These are phyloP conservation scores for Vanilla planifolia DNA, from an alignment of 106 monocot species.

Conservation along the genomic window DNA sequence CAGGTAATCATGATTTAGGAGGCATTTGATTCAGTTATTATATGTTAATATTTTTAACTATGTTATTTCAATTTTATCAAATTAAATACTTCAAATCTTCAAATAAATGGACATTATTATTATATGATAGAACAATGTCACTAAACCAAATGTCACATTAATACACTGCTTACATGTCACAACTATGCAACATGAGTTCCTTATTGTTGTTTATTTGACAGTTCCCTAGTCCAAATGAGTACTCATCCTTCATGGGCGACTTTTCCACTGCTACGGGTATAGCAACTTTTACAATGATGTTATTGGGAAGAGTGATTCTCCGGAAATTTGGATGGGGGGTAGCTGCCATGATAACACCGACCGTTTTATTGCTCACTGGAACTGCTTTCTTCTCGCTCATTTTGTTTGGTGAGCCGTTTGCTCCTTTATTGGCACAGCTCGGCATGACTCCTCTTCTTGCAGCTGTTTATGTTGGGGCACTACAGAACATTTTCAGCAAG, in stretches of 20 bases:
- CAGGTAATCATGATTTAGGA: too few species aligned
- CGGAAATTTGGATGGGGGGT: constrained; percentile 97
- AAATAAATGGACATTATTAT: too few species aligned
- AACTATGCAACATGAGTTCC: background rate
- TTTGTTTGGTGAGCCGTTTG: constrained; percentile 72
- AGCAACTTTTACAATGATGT: constrained; percentile 95
- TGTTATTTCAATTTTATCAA: too few species aligned
- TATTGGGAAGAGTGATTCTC: constrained; percentile 85
- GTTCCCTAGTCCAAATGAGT: constrained; percentile 98
- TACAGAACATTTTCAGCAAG: constrained; percentile 95
- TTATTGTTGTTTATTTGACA: constrained; percentile 14
- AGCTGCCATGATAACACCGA: constrained; percentile 92
- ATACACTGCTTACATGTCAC: too few species aligned
- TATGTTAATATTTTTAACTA: too few species aligned
- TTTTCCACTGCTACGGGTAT: constrained; percentile 94
- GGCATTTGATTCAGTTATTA: too few species aligned
- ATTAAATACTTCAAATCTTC: too few species aligned
- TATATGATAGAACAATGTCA: too few species aligned
- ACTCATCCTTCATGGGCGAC: constrained; percentile 98
- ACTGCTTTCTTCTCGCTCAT: constrained; percentile 95
- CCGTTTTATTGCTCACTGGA: constrained; percentile 85
- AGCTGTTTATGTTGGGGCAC: constrained; percentile 85
- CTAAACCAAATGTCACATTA: too few species aligned
- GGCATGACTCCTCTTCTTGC: constrained; percentile 89
- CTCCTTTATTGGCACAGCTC: constrained; percentile 42